Conservation (phyloP, 306 rosid genomes). For the Gillenia trifoliata region DNA sequence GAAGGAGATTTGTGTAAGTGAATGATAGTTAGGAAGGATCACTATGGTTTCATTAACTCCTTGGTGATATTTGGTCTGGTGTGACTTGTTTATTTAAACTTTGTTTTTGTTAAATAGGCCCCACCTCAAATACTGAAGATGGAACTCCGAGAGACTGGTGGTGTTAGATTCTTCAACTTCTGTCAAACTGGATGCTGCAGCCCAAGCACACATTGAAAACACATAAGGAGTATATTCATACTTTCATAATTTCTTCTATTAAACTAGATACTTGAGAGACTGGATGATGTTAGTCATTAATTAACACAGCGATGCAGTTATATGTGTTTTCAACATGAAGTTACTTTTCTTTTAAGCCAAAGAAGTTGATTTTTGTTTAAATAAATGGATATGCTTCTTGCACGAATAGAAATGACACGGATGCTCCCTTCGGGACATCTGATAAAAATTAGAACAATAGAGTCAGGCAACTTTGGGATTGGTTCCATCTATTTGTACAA, state of each 20-base stretch:
- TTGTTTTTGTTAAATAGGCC: constrained; percentile 44
- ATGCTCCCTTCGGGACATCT: background rate
- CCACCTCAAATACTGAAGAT: constrained; percentile 39
- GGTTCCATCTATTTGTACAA: background rate
- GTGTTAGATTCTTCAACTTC: constrained; percentile 42
- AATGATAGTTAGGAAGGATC: constrained; percentile 5
- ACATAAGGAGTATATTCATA: constrained; percentile 56
- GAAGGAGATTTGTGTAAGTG: constrained; percentile 76
- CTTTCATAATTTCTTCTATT: background rate
- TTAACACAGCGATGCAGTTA: background rate
- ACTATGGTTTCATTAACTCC: background rate
- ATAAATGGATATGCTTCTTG: background rate
- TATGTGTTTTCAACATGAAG: background rate
- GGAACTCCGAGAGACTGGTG: constrained; percentile 41
- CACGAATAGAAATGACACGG: background rate
- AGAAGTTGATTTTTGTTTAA: background rate
- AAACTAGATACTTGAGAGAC: background rate
- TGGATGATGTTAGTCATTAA: background rate
- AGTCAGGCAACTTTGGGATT: background rate
- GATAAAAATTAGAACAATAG: background rate
- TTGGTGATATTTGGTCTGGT: constrained; percentile 10
- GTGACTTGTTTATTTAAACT: constrained; percentile 21
- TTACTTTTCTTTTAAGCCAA: background rate
- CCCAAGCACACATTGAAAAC: constrained; percentile 70
- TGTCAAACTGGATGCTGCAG: constrained; percentile 72